A percentile compares a stretch with the other conserved stretches of the same genome.
Evolutionary conservation across 257 asterid genomes (phyloP).

Genomic region (Lithospermum erythrorhizon): DNA sequence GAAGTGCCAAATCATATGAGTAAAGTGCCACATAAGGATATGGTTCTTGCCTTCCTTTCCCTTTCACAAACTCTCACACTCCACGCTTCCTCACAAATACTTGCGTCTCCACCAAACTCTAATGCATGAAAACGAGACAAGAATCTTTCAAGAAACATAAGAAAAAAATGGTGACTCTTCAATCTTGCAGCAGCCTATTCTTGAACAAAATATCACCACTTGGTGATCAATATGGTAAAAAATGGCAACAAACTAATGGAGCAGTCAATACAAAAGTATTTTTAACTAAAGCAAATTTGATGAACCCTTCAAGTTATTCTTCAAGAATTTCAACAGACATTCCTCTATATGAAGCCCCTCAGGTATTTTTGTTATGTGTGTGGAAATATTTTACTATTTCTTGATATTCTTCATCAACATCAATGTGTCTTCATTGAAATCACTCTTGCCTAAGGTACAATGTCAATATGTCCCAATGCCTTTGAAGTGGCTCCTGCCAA

Average conservation of each 20-base stretch:
- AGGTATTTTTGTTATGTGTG: conserved; percentile 27
- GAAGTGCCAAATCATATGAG: conserved; percentile 1
- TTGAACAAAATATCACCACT: not conserved
- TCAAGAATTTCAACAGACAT: conserved; percentile 70
- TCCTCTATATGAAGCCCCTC: conserved; percentile 63
- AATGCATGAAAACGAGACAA: not conserved
- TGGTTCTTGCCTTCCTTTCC: not conserved
- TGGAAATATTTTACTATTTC: not conserved
- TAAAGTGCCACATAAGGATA: conserved; percentile 1
- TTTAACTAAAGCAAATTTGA: conserved; percentile 26
- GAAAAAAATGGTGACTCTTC: not conserved
- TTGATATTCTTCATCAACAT: not conserved
- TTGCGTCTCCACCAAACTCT: not conserved
- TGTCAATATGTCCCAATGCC: too few relatives aligned
- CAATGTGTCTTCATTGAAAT: too few relatives aligned
- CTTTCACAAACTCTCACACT: not conserved
- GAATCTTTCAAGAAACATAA: not conserved
- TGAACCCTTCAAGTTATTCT: conserved; percentile 53
- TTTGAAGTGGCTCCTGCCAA: too few relatives aligned
- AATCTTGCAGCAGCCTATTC: conserved; percentile 4
- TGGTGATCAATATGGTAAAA: conserved; percentile 9
- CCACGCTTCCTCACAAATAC: not conserved
- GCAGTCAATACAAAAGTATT: conserved; percentile 5
- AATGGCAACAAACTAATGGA: conserved; percentile 8
- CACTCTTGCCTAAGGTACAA: too few relatives aligned